Evolutionary conservation across 2,329 filamentous ascomycete genomes (phyloP).

Genomic region (Penicillium concentricum): DNA sequence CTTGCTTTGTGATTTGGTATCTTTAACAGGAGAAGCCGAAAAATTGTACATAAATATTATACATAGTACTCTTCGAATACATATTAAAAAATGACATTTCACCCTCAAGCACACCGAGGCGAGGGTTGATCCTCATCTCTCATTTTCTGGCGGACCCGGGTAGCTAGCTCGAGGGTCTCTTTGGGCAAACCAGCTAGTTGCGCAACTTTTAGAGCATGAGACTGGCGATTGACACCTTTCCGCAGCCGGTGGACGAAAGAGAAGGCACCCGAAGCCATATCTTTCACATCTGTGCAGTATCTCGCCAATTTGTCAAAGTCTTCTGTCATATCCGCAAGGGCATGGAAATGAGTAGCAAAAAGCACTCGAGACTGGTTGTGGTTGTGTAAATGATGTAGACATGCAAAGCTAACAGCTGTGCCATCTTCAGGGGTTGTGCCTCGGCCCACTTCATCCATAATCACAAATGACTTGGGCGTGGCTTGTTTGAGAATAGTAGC

Average conservation of each 20-base stretch:
- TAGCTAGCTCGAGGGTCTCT: conserved; percentile 67
- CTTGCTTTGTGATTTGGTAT: neutral
- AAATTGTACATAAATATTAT: conserved; percentile 9
- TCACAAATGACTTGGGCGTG: conserved; percentile 81
- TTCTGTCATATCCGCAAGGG: conserved; percentile 71
- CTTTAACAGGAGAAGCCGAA: neutral
- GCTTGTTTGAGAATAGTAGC: conserved; percentile 84
- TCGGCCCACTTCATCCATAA: conserved; percentile 97
- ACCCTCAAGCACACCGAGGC: neutral
- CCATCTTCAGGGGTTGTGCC: conserved; percentile 94
- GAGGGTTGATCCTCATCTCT: neutral
- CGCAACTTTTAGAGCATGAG: conserved; percentile 95
- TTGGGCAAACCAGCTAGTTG: conserved; percentile 78
- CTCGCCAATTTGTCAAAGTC: conserved; percentile 61
- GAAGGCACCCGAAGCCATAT: conserved; percentile 68
- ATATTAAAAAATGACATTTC: neutral
- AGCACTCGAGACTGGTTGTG: conserved; percentile 76
- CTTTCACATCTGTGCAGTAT: conserved; percentile 87
- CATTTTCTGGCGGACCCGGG: conserved; percentile 51
- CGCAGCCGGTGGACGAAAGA: conserved; percentile 81
- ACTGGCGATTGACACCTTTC: conserved; percentile 78
- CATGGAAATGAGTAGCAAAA: conserved; percentile 95
- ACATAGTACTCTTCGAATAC: neutral
- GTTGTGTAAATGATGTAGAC: conserved; percentile 76
- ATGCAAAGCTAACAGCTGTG: conserved; percentile 83